Base-by-base conservation (phyloP, 495 filamentous ascomycete genomes). In the Trichoderma orchidacearum region DNA sequence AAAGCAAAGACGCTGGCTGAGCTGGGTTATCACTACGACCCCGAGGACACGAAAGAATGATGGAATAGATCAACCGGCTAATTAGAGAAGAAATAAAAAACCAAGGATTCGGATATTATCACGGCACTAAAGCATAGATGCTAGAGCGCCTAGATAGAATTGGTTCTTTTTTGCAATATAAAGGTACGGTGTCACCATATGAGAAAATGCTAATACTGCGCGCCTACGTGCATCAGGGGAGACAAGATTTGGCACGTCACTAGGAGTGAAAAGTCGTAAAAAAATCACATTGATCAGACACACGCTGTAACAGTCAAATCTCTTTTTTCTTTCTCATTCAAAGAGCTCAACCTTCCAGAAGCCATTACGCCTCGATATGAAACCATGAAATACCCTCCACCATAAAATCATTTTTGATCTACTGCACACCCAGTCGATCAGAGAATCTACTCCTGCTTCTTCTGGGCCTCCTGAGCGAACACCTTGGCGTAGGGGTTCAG, bases 401-500 rank as follows among this genome's bases (percentile, higher is more conserved):
- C 28, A 17, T 5, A 31, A 30, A 31, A 18, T 9, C 27, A 23
- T 27, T 27, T 25, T 25, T 55, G 13, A 35, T 31, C 30, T 35
- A 31, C 32, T 55, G 53, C 53, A 55, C 53, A 77, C 38, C 57
- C 45, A 55, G 53, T 30, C 30, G 31, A 25, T 30, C 28, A 53
- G 8, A 36, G 53, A 27, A 55, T 31, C 53, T 61, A 52, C 64
- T 66, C 64, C 71, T 73, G 64, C 30, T 36, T 55, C 74, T 88
- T 86, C 48, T 57, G 56, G 15, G 45, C 17, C 68, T 89, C 77
- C 80, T 91, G 88, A 59, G 79, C 76, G 77, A 89, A 98, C 38
- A 83, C 82, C 64, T 85, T 78, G 57, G 91, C 90, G 77, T 98
- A 98, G 58, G 93, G 93, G 81, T 98, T 98, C 73, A 97, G 85